Percentiles rank a stretch among this genome's conserved stretches.
phyloP scores from a whole-genome alignment of 2,329 filamentous ascomycete genomes.

The Sarocladiaceae sp. region DNA sequence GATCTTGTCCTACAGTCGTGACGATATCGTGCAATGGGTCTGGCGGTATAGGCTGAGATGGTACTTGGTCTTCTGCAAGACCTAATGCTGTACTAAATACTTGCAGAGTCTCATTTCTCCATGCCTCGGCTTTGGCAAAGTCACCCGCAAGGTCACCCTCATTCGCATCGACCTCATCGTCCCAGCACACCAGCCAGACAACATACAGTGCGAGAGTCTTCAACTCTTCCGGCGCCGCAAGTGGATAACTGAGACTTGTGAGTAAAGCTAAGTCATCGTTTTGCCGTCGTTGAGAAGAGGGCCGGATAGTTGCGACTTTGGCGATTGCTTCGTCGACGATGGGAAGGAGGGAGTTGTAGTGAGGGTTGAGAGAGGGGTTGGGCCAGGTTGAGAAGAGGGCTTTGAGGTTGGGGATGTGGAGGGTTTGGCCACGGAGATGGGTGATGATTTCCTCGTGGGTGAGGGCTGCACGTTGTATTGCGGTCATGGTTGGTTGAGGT shows the following conservation, averaged over 20 bases:
- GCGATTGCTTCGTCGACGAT: slow-evolving; percentile 18
- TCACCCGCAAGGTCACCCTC: slow-evolving; percentile 23
- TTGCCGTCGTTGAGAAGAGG: slow-evolving; percentile 20
- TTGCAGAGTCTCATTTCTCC: slow-evolving; percentile 19
- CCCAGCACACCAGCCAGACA: slow-evolving; percentile 29
- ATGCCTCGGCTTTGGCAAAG: slow-evolving; percentile 20
- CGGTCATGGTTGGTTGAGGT: neutral
- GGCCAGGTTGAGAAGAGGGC: slow-evolving; percentile 22
- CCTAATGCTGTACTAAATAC: slow-evolving; percentile 17
- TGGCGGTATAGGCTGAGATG: neutral
- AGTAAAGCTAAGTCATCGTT: slow-evolving; percentile 26
- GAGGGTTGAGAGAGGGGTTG: slow-evolving; percentile 16
- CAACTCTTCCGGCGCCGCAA: slow-evolving; percentile 15
- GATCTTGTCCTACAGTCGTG: slow-evolving; percentile 20
- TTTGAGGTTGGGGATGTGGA: slow-evolving; percentile 23
- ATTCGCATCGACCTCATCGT: slow-evolving; percentile 26
- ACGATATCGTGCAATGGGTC: slow-evolving; percentile 16
- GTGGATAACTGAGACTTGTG: slow-evolving; percentile 19
- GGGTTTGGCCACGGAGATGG: slow-evolving; percentile 21
- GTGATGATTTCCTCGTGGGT: slow-evolving; percentile 16
- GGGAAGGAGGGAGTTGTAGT: slow-evolving; percentile 17
- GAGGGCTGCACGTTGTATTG: neutral
- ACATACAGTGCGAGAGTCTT: slow-evolving; percentile 20
- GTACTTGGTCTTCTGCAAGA: slow-evolving; percentile 5
- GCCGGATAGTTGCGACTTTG: slow-evolving; percentile 30